Base-by-base conservation (phyloP, 371 early-diverging fungal genomes). In the Dinochytrium kinnereticum region DNA sequence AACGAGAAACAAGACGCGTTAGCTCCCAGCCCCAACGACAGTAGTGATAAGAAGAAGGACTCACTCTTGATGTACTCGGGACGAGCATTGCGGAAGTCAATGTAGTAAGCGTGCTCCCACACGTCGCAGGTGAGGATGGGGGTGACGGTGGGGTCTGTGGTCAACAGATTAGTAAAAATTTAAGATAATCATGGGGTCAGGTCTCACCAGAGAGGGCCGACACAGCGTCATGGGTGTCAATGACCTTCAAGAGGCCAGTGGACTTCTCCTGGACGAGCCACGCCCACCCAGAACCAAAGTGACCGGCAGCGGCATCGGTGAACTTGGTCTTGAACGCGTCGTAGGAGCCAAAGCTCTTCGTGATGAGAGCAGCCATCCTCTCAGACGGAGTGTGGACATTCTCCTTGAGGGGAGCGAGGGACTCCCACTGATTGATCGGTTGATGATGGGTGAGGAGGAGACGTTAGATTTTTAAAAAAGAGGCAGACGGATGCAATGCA, bases 71-170 rank as follows among this genome's bases (percentile, higher is more conserved):
- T 67, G 73, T 83, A 86, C 37, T 73, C 74, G 31, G 71, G 73
- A 33, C 82, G 77, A 5, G 73, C 70, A 70, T 79, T 80, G 57
- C 79, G 73, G 70, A 81, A 84, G 71, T 82, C 80, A 50, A 84
- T 69, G 76, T 82, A 85, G 75, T 86, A 86, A n/a, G 86, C 86
- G 80, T 86, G 86, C 69, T 86, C 84, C 86, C 86, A 84, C 5
- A 86, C 81, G 80, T 86, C 86, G 70, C 77, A 59, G 15, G 80
- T 75, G 28, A 86, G 64, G 39, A 86, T 40, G 39, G 83, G 72
- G 37, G 59, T 65, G 19, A 77, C 70, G 28, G 61, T 40, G 39
- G 77, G 55, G 51, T 71, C 71, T 78, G 74, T 73, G 15, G 26
- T 37, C 44, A 21, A 66, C 33, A 17, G 7, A 66, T n/a, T 17